Evolutionary conservation across 1,284 basidiomycete genomes (phyloP), one percentile per base, ranked within the genome.

Genomic region (Takashimella tepidaria): DNA sequence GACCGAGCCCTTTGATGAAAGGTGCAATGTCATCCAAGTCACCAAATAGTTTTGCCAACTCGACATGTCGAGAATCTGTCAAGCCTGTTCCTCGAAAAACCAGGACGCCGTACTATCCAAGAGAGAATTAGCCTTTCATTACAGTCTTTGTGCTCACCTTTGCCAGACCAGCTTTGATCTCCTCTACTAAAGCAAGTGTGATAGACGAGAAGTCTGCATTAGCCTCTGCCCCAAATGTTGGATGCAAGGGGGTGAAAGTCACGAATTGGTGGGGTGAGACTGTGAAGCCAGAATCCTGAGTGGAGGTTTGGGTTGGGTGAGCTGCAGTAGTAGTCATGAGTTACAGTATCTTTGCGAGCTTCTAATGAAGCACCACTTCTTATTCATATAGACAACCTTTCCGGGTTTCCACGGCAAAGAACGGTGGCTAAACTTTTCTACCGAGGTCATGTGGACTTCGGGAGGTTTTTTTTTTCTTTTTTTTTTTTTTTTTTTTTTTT

Each of bases 1-100:
- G 54, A 13, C 57, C 57, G 12, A 43, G 42, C 8, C 42, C 42
- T 8, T n/a, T 21, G 12, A 43, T 20, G 21, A 43, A 43, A 10
- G 42, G 42, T 43, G 13, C 21, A 43, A 43, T 43, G n/a, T 43
- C 42, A 19, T 43, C 42, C 8, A 43, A 19, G 8, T 43, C 42
- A n/a, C 42, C 42, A 43, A 43, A 43, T 6, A 43, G 42, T 8
- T 19, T n/a, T 43, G 42, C 13, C 8, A 43, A 8, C 16, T n/a
- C 42, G 16, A 43, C 42, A 43, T 43, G 42, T 10, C 42, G 42
- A 8, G 13, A 10, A 43, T 43, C 42, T n/a, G 13, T 21, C 42
- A 43, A 22, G 42, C 42, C 42, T 10, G 42, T 43, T 10, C n/a
- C 12, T 6, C 42, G 13, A 20, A 43, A 43, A 10, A 43, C 42